These are phyloP conservation scores for Cylindrotheca fusiformis DNA, from an alignment of 108 stramenopile genomes.

Conservation along the genomic window DNA sequence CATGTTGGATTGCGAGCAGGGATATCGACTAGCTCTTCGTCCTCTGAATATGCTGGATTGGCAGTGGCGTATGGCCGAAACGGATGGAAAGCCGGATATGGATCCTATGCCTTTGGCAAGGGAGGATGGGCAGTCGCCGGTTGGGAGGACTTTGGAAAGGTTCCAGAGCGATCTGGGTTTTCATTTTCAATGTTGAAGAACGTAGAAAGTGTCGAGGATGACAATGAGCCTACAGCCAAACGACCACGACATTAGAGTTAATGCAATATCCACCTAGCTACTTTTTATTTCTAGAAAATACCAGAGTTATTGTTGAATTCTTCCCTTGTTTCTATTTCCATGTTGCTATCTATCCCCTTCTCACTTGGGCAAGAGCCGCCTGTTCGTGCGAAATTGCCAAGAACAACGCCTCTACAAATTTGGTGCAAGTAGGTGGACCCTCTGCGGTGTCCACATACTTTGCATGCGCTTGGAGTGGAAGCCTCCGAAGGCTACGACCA, in stretches of 20 bases:
- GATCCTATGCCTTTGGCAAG: constrained; percentile 74
- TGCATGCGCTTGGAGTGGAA: constrained; percentile 54
- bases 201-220: not conserved
- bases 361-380: not conserved
- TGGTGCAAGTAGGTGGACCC: constrained; percentile 1
- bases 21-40: constrained; percentile 41
- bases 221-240: constrained; percentile 6
- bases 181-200: constrained; percentile 64
- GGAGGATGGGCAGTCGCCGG: constrained; percentile 81
- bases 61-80: constrained; percentile 76
- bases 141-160: constrained; percentile 74
- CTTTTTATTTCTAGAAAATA: too few species aligned
- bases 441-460: constrained; percentile 4
- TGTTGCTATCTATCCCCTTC: too few species aligned
- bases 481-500: constrained; percentile 46
- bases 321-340: too few species aligned
- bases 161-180: constrained; percentile 72
- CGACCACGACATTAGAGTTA: constrained; percentile 12
- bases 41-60: constrained; percentile 79
- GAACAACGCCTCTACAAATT: constrained; percentile 25
- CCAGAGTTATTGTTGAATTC: too few species aligned
- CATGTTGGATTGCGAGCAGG: constrained; percentile 62
- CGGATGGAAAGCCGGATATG: constrained; percentile 89
- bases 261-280: too few species aligned
- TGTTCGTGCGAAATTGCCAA: constrained; percentile 19